A percentile compares a stretch with the other conserved stretches of the same genome.
phyloP scores from a whole-genome alignment of 1,284 basidiomycete genomes.

The Sanghuangporus weigelae region DNA sequence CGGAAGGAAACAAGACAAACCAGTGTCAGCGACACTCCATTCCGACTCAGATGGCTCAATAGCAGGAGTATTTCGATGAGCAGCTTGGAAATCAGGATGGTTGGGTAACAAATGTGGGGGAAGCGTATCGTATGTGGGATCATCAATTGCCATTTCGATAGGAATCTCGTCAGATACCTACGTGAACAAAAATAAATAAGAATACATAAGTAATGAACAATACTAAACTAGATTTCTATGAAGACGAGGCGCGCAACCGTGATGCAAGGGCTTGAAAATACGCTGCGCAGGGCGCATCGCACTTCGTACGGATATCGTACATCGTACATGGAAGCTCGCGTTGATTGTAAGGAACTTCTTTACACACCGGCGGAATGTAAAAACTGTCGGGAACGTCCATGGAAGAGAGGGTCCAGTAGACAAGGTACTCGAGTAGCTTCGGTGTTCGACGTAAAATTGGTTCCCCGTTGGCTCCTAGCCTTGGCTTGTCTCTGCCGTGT shows the following conservation, averaged over 20 bases:
- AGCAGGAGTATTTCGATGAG: not conserved
- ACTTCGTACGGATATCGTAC: slow-evolving; percentile 35
- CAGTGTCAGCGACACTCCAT: not conserved
- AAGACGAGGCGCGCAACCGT: slow-evolving; percentile 7
- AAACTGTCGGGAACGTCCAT: slow-evolving; percentile 17
- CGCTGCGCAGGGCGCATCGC: slow-evolving; percentile 28
- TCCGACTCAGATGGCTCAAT: slow-evolving; percentile 8
- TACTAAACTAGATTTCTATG: not conserved
- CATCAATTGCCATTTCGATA: slow-evolving; percentile 7
- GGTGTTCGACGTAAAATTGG: slow-evolving; percentile 16
- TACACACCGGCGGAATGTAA: slow-evolving; percentile 28
- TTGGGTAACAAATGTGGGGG: not conserved
- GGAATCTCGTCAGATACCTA: slow-evolving; percentile 44
- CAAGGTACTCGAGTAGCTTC: slow-evolving; percentile 25
- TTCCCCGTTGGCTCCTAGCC: slow-evolving; percentile 5
- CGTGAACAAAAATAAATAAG: slow-evolving; percentile 21
- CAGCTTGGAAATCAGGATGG: not conserved
- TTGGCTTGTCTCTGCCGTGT: not conserved
- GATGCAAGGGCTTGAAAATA: slow-evolving; percentile 30
- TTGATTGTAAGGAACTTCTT: slow-evolving; percentile 18
- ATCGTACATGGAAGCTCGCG: slow-evolving; percentile 35
- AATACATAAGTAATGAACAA: slow-evolving; percentile 15
- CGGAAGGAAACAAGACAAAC: not conserved
- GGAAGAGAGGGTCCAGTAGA: slow-evolving; percentile 29
- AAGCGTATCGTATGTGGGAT: not conserved